Base-by-base conservation (phyloP, 2,329 filamentous ascomycete genomes). In the Penicillium brasilianum region DNA sequence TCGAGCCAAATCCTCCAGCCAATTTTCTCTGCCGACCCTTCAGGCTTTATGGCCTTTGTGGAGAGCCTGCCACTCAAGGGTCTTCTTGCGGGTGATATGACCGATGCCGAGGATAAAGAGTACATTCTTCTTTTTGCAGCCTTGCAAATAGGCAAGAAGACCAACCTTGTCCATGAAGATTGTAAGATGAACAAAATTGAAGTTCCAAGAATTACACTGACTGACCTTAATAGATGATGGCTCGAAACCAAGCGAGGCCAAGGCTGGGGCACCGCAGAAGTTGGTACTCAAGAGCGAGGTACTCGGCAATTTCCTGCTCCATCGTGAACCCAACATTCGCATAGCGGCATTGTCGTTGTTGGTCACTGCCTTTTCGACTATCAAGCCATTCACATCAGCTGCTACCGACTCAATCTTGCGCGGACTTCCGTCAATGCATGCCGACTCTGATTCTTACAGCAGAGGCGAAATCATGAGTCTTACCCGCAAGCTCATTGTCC, bases 381-480 rank as follows among this genome's bases (percentile, higher is more conserved):
- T 90, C 3, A 87, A 87, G 55, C 90, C 92, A 0, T 88, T 96
- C 55, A 88, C 88, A 0, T 70, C 77, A 0, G 82, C 80, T 10
- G 84, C 88, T 0, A 81, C 97, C 2, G 74, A 78, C 3, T 82
- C 90, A 13, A 79, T 98, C 2, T 83, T 83, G 56, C 81, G 80
- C 36, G 87, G 91, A 60, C 78, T 98, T 3, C 83, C 85, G 1
- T 85, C 88, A 16, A 87, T 94, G 65, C 90, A 96, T 72, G 87
- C 92, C 3, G 93, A 97, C 64, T 88, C 91, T 0, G 93, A 97
- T 72, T 88, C 94, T 6, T 92, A 94, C 69, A 90, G 93, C 66
- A 87, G 95, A 59, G 90, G 93, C 60, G 92, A 96, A 67, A 83
- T 96, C 1, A 83, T 94, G 28, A 87, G 88, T 25, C 85, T 91